Evolutionary conservation across 148 eudicot species (phyloP).

Genomic region (Silene conica): DNA sequence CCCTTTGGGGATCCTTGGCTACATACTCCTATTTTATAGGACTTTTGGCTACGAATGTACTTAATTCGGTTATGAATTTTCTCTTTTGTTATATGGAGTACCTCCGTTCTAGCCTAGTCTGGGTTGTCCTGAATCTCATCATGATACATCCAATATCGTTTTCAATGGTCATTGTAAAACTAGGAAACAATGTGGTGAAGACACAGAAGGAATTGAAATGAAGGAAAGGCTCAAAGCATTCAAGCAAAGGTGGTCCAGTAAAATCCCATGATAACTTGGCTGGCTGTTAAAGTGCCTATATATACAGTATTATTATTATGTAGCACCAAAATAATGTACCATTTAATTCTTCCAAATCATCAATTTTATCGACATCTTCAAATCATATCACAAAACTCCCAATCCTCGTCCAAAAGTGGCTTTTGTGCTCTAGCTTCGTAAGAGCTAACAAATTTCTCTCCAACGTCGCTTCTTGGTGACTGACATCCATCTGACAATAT

Average conservation of each 20-base stretch:
- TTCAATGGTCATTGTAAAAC: too few relatives aligned
- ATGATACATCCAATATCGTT: too few relatives aligned
- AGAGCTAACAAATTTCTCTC: constrained; percentile 20
- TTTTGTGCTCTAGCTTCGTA: constrained; percentile 19
- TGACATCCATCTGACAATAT: constrained; percentile 23
- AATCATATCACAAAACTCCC: constrained; percentile 56
- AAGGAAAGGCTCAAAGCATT: background rate
- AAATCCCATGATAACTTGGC: background rate
- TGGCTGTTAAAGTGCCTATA: constrained; percentile 11
- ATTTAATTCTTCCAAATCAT: constrained; percentile 7
- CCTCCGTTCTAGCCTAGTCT: too few relatives aligned
- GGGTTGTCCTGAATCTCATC: too few relatives aligned
- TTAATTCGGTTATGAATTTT: too few relatives aligned
- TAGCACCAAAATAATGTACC: constrained; percentile 11
- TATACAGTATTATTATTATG: background rate
- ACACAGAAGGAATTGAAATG: background rate
- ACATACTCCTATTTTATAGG: too few relatives aligned
- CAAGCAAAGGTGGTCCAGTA: background rate
- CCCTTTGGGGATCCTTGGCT: too few relatives aligned
- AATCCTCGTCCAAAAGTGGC: constrained; percentile 53
- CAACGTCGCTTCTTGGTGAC: constrained; percentile 20
- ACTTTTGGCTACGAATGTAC: too few relatives aligned
- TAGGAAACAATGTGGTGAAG: too few relatives aligned
- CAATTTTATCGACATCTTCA: background rate
- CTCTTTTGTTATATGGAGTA: too few relatives aligned